These are phyloP conservation scores for Eurotiales sp. DNA, from an alignment of 2,329 filamentous ascomycete species.

Conservation along the genomic window DNA sequence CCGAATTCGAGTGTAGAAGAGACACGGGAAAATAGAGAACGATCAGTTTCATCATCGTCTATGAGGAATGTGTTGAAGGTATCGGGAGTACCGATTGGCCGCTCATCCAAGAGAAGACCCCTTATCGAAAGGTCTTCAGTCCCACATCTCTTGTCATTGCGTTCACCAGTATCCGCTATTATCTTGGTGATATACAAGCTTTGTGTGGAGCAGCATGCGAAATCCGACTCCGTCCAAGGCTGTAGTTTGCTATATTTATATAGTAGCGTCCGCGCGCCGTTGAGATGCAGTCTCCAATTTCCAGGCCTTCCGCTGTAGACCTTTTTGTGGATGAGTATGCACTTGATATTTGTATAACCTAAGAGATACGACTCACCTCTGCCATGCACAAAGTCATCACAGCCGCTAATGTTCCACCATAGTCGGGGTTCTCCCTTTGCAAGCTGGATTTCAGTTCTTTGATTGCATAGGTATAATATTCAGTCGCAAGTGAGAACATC, in stretches of 20 bases:
- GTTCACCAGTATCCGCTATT: slow-evolving; percentile 11
- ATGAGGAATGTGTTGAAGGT: too few relatives aligned
- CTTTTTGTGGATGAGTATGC: slow-evolving; percentile 12
- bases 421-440: neutral
- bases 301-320: slow-evolving; percentile 18
- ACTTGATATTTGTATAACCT: neutral
- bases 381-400: slow-evolving; percentile 3
- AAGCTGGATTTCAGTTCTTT: neutral
- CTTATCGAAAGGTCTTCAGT: slow-evolving; percentile 1
- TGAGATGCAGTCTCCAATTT: slow-evolving; percentile 19
- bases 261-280: slow-evolving; percentile 18
- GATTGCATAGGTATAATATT: slow-evolving; percentile 3
- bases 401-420: slow-evolving; percentile 3
- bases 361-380: neutral
- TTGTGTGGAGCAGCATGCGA: slow-evolving; percentile 18
- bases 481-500: slow-evolving; percentile 1
- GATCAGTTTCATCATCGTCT: neutral
- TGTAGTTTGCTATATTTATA: slow-evolving; percentile 3
- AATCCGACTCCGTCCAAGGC: slow-evolving; percentile 19
- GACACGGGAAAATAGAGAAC: neutral
- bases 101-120: neutral
- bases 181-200: slow-evolving; percentile 19
- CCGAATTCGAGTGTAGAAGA: slow-evolving; percentile 11
- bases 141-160: neutral
- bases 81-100: too few relatives aligned